phyloP scores from a whole-genome alignment of 257 asterid genomes.

The Solanum rostratum region DNA sequence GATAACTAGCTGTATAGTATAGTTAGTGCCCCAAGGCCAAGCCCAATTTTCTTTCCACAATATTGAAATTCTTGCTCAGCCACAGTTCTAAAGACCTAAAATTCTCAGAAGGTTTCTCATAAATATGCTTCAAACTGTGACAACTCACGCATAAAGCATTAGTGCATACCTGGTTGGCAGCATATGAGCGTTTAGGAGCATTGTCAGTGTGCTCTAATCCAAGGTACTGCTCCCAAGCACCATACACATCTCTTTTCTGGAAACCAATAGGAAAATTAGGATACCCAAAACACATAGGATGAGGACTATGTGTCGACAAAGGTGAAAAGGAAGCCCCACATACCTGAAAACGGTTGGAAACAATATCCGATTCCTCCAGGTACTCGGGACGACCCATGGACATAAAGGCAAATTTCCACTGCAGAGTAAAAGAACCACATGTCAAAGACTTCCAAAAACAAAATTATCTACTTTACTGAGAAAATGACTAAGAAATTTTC shows the following conservation, averaged over 20 bases:
- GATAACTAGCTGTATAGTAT: neutral
- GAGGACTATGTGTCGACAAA: neutral
- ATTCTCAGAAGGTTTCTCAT: neutral
- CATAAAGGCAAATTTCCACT: constrained; percentile 69
- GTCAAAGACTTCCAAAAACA: neutral
- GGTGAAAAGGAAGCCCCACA: neutral
- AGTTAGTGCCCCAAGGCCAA: neutral
- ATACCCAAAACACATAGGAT: neutral
- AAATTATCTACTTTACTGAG: neutral
- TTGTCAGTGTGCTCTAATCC: constrained; percentile 66
- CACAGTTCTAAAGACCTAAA: neutral
- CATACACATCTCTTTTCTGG: constrained; percentile 62
- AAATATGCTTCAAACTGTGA: neutral
- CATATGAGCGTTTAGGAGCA: constrained; percentile 50
- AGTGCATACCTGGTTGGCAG: constrained; percentile 44
- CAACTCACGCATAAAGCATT: neutral
- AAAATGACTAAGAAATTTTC: neutral
- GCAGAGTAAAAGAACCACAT: neutral
- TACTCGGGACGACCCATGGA: constrained; percentile 63
- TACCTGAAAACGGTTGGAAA: constrained; percentile 56
- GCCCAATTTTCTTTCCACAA: neutral
- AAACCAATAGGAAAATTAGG: neutral
- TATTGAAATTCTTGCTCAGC: neutral
- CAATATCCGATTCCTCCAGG: constrained; percentile 48
- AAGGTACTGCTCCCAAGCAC: constrained; percentile 69